These are phyloP conservation scores for Cryptococcus sp. DNA, from an alignment of 1,284 basidiomycete genomes.

Conservation along the genomic window DNA sequence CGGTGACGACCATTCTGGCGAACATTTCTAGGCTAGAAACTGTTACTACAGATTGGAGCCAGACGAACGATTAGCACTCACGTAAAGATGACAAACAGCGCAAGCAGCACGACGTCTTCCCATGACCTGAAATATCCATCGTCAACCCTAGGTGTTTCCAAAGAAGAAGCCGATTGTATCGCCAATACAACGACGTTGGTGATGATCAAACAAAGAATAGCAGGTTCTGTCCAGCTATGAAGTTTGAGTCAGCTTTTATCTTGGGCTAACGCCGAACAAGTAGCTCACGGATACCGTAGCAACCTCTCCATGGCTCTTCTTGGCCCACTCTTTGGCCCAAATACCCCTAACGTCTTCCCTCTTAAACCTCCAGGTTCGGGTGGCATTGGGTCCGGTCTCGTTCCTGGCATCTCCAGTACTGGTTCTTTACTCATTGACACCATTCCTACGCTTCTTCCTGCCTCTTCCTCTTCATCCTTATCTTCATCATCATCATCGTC, in stretches of 20 bases:
- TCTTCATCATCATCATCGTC: constrained; percentile 4
- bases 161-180: constrained; percentile 62
- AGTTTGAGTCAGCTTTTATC: not conserved
- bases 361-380: constrained; percentile 54
- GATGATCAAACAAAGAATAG: constrained; percentile 77
- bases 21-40: constrained; percentile 70
- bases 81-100: constrained; percentile 81
- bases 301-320: constrained; percentile 63
- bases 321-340: constrained; percentile 64
- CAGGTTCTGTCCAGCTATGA: constrained; percentile 76
- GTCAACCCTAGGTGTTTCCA: constrained; percentile 50
- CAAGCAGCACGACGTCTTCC: constrained; percentile 82
- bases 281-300: constrained; percentile 61
- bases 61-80: constrained; percentile 49
- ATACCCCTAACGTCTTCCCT: constrained; percentile 72
- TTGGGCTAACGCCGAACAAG: constrained; percentile 18
- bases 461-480: constrained; percentile 2
- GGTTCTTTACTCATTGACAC: not conserved
- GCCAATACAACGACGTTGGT: constrained; percentile 77
- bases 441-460: constrained; percentile 3
- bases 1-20: constrained; percentile 85
- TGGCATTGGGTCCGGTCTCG: constrained; percentile 19
- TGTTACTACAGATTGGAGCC: constrained; percentile 1
- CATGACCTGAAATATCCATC: constrained; percentile 78
- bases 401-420: not conserved